Evolutionary conservation across 257 asterid genomes (phyloP), one percentile per base, ranked within the genome.

Genomic region (Petrea volubilis): DNA sequence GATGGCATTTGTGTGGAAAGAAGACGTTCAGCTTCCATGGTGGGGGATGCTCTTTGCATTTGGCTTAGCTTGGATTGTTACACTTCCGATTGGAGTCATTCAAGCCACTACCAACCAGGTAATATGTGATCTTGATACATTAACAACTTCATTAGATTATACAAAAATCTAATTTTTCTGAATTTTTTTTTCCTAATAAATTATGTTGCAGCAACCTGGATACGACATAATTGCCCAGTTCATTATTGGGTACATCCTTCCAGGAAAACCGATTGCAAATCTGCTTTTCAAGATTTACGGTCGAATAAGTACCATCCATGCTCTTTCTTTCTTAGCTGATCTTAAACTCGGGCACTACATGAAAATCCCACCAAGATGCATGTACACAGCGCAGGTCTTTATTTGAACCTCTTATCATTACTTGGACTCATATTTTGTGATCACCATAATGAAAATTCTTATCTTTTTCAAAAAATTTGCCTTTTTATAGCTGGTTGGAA

Each of bases 71-170:
- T 93, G 86, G 86, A 55, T 93, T 9, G 95, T 93, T 38, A 90
- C 97, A 0, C 97, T 93, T 65, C 98, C 98, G 1, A 88, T 93
- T 0, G 98, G 97, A 59, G 95, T 93, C 82, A 90, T 93, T 83
- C 97, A 88, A 80, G 98, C 98, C 0, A 93, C 98, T 10, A 93
- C 98, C 3, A 93, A 93, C 70, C 98, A 93, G 92, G 98, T 90
- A 60, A 28, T 24, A 10, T 36, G 53, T 21, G 3, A 18, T 24
- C 25, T 24, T 17, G 1, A 15, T 17, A 21, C 78, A 41, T 28
- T n/a, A 11, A n/a, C 6, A 50, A 29, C 24, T 41, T 51, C 60
- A 28, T 31, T 38, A 34, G 40, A 49, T 49, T 28, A 10, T 44
- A 12, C 27, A 11, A 14, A 53, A 53, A 31, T 66, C 29, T 62